Conservation (phyloP, 257 asterid species). For the Knoxia roxburghii region DNA sequence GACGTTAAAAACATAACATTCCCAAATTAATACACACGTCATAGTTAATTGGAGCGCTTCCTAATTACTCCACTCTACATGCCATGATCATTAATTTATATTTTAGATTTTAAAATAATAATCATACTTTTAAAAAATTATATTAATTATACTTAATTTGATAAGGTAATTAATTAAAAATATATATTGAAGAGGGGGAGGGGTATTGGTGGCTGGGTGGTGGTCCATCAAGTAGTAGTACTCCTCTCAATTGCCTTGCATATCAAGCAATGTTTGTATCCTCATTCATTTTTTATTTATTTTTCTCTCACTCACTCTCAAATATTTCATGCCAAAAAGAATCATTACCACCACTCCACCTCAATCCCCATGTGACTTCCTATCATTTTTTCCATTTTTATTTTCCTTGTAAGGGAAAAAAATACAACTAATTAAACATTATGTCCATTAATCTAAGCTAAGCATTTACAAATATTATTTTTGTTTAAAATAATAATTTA, state of each 20-base stretch:
- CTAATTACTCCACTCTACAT: slow-evolving; percentile 6
- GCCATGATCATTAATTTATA: too few relatives aligned
- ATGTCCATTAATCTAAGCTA: too few relatives aligned
- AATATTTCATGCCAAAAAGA: slow-evolving; percentile 54
- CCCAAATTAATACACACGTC: too few relatives aligned
- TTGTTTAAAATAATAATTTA: too few relatives aligned
- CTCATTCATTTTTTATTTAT: too few relatives aligned
- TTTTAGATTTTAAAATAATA: too few relatives aligned
- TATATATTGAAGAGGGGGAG: neutral
- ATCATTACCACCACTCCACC: slow-evolving; percentile 70
- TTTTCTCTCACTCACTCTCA: slow-evolving; percentile 25
- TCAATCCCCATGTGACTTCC: slow-evolving; percentile 70
- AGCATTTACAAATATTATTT: too few relatives aligned
- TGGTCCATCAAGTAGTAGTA: slow-evolving; percentile 60
- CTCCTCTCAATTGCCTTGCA: slow-evolving; percentile 71
- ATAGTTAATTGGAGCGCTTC: slow-evolving; percentile 11
- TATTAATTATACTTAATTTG: too few relatives aligned
- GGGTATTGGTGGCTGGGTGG: too few relatives aligned
- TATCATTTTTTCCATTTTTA: slow-evolving; percentile 51
- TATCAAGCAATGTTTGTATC: slow-evolving; percentile 85
- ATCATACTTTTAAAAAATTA: too few relatives aligned
- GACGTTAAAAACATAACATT: neutral
- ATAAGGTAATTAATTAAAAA: neutral
- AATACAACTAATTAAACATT: too few relatives aligned
- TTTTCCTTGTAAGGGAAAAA: too few relatives aligned